Evolutionary conservation across 208 protist species (phyloP), one percentile per base, ranked within the genome.

Genomic region (Acanthamoeba pearcei): DNA sequence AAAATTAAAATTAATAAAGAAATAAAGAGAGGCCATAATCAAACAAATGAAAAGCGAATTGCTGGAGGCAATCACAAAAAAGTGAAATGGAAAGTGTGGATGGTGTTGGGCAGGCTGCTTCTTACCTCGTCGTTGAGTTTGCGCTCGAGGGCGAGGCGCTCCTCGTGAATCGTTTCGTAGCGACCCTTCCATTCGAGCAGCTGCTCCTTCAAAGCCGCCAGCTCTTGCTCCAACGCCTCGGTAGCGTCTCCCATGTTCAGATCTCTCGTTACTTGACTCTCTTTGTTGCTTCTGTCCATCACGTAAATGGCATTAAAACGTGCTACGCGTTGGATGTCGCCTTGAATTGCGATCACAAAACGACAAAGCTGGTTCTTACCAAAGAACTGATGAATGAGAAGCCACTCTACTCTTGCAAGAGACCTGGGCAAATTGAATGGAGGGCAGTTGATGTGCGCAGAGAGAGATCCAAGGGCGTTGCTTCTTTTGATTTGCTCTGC

Each of bases 91-190:
- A 66, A 55, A n/a, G 0, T 24, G 32, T 15, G 9, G 15, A 19
- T 55, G 0, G 35, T 19, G 15, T 29, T 53, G 24, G 38, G 13
- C 38, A 19, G 22, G 2, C 0, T 51, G 42, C 38, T 27, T 57
- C 10, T 27, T 86, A 68, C 53, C 35, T 60, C 49, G 49, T 64
- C 82, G 6, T 62, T 17, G 10, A 89, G 53, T 42, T 89, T 60
- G 51, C 53, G 53, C 24, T 89, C 82, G 51, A 89, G 82, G 29
- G 49, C 82, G 53, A 89, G 49, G 24, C 82, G 82, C 53, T 89
- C 82, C n/a, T 89, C 57, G 51, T 89, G 82, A 32, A 66, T 42
- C 8, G 49, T 66, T 32, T 89, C 82, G 53, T 89, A 89, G 12
- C 32, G 24, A 2, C 57, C 82, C 51, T 89, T 89, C 82, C 82